Conservation (phyloP, 1,284 basidiomycete species). For the Termitomyces sp. region DNA sequence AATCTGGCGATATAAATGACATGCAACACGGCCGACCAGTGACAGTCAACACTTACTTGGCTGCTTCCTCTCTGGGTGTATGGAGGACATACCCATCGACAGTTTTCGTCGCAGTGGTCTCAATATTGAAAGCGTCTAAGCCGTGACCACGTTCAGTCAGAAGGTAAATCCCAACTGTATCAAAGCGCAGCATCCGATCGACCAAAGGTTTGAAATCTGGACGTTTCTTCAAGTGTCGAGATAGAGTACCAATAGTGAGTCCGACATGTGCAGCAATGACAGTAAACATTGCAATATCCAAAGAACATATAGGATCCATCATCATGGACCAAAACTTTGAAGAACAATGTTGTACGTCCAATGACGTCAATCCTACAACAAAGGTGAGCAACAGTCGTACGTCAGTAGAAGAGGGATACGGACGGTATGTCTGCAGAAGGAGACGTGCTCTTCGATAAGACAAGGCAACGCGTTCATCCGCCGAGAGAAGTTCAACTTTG, state of each 20-base stretch:
- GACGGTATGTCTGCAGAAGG: slow-evolving; percentile 44
- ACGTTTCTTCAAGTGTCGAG: slow-evolving; percentile 40
- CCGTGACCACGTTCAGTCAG: slow-evolving; percentile 56
- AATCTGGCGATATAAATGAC: slow-evolving; percentile 32
- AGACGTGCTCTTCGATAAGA: slow-evolving; percentile 45
- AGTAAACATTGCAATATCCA: slow-evolving; percentile 46
- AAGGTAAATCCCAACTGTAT: slow-evolving; percentile 46
- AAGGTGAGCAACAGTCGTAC: slow-evolving; percentile 6
- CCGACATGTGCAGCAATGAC: slow-evolving; percentile 45
- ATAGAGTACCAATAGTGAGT: slow-evolving; percentile 46
- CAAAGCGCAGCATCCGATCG: slow-evolving; percentile 41
- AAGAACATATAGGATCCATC: slow-evolving; percentile 43
- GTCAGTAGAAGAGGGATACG: slow-evolving; percentile 17
- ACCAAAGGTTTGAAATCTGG: slow-evolving; percentile 45
- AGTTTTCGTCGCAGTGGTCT: slow-evolving; percentile 53
- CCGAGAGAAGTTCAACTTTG: slow-evolving; percentile 37
- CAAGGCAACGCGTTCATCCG: slow-evolving; percentile 41
- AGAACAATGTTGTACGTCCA: slow-evolving; percentile 43
- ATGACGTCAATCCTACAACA: slow-evolving; percentile 34
- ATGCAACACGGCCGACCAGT: slow-evolving; percentile 5
- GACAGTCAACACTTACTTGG: slow-evolving; percentile 39
- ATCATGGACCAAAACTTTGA: slow-evolving; percentile 44
- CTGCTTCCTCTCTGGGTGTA: slow-evolving; percentile 50
- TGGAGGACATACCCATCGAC: slow-evolving; percentile 46
- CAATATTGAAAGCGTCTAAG: slow-evolving; percentile 53